phyloP scores from a whole-genome alignment of 139 green algal species.

The Pleodorina starrii region DNA sequence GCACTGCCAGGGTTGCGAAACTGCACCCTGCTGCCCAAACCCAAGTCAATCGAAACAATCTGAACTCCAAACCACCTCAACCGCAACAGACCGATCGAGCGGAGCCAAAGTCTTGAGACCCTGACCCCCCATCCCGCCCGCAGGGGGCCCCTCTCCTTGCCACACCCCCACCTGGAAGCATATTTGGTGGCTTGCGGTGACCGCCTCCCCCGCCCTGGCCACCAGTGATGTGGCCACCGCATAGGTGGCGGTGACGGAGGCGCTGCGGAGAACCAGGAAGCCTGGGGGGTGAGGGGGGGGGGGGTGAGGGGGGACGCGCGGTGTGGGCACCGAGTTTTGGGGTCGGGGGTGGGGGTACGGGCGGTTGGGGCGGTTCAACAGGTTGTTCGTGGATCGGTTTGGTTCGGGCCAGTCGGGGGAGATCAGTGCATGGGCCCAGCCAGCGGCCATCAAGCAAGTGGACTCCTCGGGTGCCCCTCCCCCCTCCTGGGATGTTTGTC shows the following conservation, averaged over 20 bases:
- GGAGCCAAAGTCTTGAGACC: not conserved
- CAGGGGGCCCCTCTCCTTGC: not conserved
- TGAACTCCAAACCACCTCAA: not conserved
- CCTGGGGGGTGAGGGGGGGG: conserved; percentile 50
- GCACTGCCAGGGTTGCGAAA: not conserved
- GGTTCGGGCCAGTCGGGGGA: too few species aligned
- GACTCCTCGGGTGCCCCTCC: too few species aligned
- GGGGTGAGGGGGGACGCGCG: not conserved
- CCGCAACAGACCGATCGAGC: not conserved
- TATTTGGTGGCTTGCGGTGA: conserved; percentile 79
- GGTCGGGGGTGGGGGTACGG: too few species aligned
- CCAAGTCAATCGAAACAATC: too few species aligned
- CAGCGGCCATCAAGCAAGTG: too few species aligned
- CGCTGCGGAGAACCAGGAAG: conserved; percentile 79
- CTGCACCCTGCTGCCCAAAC: not conserved
- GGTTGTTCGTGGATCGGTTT: too few species aligned
- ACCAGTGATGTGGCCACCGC: conserved; percentile 74
- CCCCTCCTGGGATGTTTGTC: too few species aligned
- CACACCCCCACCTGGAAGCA: conserved; percentile 63
- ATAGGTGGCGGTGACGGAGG: conserved; percentile 73
- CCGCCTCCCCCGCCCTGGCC: conserved; percentile 59
- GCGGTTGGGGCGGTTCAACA: too few species aligned
- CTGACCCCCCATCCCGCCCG: not conserved
- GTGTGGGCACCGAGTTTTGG: too few species aligned
- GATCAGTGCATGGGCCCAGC: too few species aligned